A percentile compares a stretch with the other conserved stretches of the same genome.
These are phyloP conservation scores for Malassezia psittaci DNA, from an alignment of 1,284 basidiomycete genomes.

Conservation along the genomic window DNA sequence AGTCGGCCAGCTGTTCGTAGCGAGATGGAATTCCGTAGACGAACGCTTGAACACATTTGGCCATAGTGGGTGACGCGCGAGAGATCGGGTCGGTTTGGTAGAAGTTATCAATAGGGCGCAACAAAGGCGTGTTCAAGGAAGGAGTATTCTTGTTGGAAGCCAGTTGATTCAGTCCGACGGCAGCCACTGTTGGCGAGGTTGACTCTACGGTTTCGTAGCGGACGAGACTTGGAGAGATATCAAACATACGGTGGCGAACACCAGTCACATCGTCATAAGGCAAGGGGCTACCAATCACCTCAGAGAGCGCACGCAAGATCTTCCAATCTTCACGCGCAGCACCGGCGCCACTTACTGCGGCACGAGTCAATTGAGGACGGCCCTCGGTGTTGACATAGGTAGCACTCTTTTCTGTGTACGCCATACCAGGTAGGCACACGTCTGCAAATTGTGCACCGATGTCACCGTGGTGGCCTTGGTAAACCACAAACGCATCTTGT, in stretches of 20 bases:
- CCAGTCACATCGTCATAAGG: slow-evolving; percentile 85
- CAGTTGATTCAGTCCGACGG: slow-evolving; percentile 32
- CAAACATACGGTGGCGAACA: slow-evolving; percentile 90
- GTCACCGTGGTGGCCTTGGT: slow-evolving; percentile 98
- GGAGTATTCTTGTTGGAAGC: slow-evolving; percentile 14
- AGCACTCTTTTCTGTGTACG: slow-evolving; percentile 88
- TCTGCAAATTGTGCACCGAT: slow-evolving; percentile 91
- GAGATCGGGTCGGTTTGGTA: slow-evolving; percentile 79
- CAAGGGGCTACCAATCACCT: slow-evolving; percentile 66
- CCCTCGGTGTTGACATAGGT: slow-evolving; percentile 99
- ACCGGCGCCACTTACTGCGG: slow-evolving; percentile 88
- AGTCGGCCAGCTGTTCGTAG: slow-evolving; percentile 1
- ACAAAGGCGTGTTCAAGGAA: slow-evolving; percentile 54
- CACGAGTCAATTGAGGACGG: slow-evolving; percentile 76
- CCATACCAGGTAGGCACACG: slow-evolving; percentile 81
- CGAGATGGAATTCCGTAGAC: slow-evolving; percentile 20
- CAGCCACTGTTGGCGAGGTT: slow-evolving; percentile 54
- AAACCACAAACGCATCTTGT: slow-evolving; percentile 88
- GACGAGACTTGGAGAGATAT: slow-evolving; percentile 81
- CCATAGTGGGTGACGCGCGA: slow-evolving; percentile 49
- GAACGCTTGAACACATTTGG: slow-evolving; percentile 33
- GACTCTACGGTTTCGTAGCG: slow-evolving; percentile 74
- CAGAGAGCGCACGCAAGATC: slow-evolving; percentile 89
- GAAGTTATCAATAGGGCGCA: slow-evolving; percentile 80
- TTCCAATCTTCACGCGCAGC: slow-evolving; percentile 97